Evolutionary conservation across 1,284 basidiomycete genomes (phyloP).

Genomic region (Pyrrhoderma lamaoense): DNA sequence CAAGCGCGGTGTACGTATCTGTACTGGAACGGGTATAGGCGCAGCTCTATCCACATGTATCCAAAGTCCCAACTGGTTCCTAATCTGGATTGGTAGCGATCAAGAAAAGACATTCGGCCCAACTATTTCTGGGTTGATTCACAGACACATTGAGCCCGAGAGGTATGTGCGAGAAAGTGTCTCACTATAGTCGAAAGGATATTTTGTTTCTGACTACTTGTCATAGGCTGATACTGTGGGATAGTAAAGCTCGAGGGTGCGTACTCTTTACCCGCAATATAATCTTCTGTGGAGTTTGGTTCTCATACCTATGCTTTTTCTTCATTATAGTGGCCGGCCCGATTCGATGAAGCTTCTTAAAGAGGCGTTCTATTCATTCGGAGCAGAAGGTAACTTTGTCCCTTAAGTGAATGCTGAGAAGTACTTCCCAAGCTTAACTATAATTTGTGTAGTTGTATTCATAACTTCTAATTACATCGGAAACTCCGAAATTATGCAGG

Average conservation of each 20-base stretch:
- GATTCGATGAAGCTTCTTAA: conserved; percentile 70
- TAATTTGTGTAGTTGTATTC: conserved; percentile 48
- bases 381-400: conserved; percentile 52
- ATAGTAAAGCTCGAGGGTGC: conserved; percentile 49
- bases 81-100: conserved; percentile 51
- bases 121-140: conserved; percentile 40
- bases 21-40: conserved; percentile 39
- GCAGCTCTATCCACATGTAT: conserved; percentile 39
- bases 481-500: conserved; percentile 67
- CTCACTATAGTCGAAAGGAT: background rate
- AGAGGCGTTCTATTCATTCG: conserved; percentile 57
- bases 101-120: conserved; percentile 39
- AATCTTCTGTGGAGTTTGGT: conserved; percentile 1
- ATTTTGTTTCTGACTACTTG: too few species aligned
- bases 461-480: conserved; percentile 71
- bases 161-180: background rate
- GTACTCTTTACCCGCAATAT: background rate
- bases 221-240: conserved; percentile 55
- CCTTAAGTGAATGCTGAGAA: background rate
- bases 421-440: background rate
- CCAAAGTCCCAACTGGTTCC: conserved; percentile 56
- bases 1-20: conserved; percentile 37
- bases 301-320: background rate
- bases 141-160: conserved; percentile 45
- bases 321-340: conserved; percentile 48